Base-by-base conservation (phyloP, 176 grass and related monocot genomes). In the Urochloa ruziziensis region DNA sequence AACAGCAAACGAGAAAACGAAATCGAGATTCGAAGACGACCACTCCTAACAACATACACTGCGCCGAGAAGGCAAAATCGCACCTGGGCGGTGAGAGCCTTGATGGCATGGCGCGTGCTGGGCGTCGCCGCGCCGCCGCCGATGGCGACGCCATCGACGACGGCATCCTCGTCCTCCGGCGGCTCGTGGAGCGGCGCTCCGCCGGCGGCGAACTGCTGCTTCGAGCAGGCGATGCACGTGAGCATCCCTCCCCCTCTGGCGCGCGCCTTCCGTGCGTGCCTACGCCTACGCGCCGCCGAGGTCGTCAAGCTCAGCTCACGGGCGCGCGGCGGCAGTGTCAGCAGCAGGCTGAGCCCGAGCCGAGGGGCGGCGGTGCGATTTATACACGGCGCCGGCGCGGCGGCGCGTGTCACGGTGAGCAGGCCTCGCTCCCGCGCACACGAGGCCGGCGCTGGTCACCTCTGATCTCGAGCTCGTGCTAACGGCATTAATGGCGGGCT, bases 141-240 rank as follows among this genome's bases (percentile, higher is more conserved):
- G 49, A 23, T 86, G 62, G 3, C 79, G 2, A 4, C 82, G 2
- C 33, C 79, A 5, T 16, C 53, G 15, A 73, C 84, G 15, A 84
- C 88, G 19, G 54, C 87, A 46, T 96, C 85, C 6, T 91, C 82
- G 6, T 91, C 89, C 62, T 90, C 89, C 75, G 87, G 58, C 47
- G 73, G 84, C 14, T 92, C 89, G 62, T 90, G 89, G 73, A 90
- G 86, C 59, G 88, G 83, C 74, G 49, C 17, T 32, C 37, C 81
- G 17, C 75, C 84, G 47, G 46, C 84, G 76, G 72, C 89, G 36
- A 91, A 81, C 84, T 92, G 83, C 79, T 93, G 96, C 93, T 86
- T 98, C 18, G 96, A 92, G 83, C 96, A 98, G 10, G 93, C 91
- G 83, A 98, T 88, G 93, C 96, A 98, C 71, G 96, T 95, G 66